These are phyloP conservation scores for Dothiorella sarmentorum DNA, from an alignment of 2,329 filamentous ascomycete genomes.

Conservation along the genomic window DNA sequence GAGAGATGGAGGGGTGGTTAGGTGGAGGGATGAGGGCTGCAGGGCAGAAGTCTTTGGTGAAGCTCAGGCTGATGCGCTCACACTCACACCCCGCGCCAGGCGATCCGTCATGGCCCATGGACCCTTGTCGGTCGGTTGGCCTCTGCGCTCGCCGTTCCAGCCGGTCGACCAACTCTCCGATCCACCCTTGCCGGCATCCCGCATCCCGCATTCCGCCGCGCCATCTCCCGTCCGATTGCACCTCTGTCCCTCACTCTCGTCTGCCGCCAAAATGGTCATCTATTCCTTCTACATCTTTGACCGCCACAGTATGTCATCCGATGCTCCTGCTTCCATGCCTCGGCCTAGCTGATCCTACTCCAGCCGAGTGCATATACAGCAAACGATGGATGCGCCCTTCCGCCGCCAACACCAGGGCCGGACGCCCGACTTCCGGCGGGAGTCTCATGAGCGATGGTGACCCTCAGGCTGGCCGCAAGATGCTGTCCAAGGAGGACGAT, in stretches of 20 bases:
- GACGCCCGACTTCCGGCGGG: constrained; percentile 47
- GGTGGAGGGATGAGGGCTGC: neutral
- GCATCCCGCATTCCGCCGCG: neutral
- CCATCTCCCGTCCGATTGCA: neutral
- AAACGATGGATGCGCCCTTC: constrained; percentile 69
- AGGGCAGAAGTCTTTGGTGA: neutral
- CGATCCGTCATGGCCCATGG: constrained; percentile 11
- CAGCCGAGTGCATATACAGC: constrained; percentile 97
- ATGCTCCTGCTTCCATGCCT: neutral
- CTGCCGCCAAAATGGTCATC: constrained; percentile 67
- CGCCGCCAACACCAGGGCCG: constrained; percentile 45
- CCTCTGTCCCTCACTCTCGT: neutral
- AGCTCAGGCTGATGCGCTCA: constrained; percentile 14
- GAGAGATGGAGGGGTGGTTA: neutral
- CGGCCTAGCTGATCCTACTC: constrained; percentile 8
- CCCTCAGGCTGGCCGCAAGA: constrained; percentile 32
- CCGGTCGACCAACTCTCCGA: neutral
- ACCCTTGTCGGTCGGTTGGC: constrained; percentile 4
- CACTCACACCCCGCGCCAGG: constrained; percentile 14
- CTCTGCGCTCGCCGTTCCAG: neutral
- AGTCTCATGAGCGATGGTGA: constrained; percentile 46
- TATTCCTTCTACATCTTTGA: constrained; percentile 99
- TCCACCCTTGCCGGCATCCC: neutral
- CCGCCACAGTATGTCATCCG: constrained; percentile 73
- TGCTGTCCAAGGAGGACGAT: constrained; percentile 67